Percentiles rank a stretch among this genome's conserved stretches.
Conservation (phyloP, 352 stramenopile species). For the Globisporangium mamillatum region DNA sequence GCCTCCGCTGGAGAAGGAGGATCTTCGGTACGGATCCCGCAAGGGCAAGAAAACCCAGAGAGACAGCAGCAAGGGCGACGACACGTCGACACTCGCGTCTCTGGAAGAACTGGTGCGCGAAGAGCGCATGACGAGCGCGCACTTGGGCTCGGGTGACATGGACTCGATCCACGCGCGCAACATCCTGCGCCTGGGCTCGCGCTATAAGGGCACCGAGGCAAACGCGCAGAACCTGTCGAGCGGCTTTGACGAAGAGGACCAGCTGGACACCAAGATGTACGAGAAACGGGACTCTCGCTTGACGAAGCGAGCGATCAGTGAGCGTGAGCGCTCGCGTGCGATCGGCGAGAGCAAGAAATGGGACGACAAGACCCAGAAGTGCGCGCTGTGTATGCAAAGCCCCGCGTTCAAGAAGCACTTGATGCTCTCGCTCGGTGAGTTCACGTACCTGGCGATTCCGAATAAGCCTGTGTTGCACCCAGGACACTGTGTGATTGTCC, state of each 20-base stretch:
- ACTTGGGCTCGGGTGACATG: slow-evolving; percentile 53
- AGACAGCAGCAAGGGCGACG: slow-evolving; percentile 20
- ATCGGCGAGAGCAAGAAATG: slow-evolving; percentile 65
- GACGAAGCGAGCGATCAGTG: slow-evolving; percentile 52
- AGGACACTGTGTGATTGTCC: slow-evolving; percentile 73
- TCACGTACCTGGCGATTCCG: slow-evolving; percentile 70
- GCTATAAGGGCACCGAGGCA: slow-evolving; percentile 69
- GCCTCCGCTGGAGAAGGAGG: slow-evolving; percentile 67
- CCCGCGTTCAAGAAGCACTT: slow-evolving; percentile 76
- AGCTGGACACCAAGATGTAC: slow-evolving; percentile 69
- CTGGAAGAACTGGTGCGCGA: slow-evolving; percentile 78
- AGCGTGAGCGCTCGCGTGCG: slow-evolving; percentile 50
- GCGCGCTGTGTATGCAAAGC: slow-evolving; percentile 64
- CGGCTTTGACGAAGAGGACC: slow-evolving; percentile 80
- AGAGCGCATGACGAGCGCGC: slow-evolving; percentile 57
- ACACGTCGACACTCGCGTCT: slow-evolving; percentile 26
- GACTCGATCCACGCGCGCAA: slow-evolving; percentile 65
- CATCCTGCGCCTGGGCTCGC: slow-evolving; percentile 68
- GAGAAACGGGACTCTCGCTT: slow-evolving; percentile 40
- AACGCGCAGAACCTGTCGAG: slow-evolving; percentile 64
- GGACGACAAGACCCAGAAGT: slow-evolving; percentile 68
- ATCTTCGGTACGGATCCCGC: slow-evolving; percentile 50
- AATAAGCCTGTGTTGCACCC: slow-evolving; percentile 51
- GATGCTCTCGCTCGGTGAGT: slow-evolving; percentile 74
- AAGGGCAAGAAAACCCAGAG: slow-evolving; percentile 63